These are phyloP conservation scores for Serpula lacrymans DNA, from an alignment of 768 basidiomycete genomes.

Conservation along the genomic window DNA sequence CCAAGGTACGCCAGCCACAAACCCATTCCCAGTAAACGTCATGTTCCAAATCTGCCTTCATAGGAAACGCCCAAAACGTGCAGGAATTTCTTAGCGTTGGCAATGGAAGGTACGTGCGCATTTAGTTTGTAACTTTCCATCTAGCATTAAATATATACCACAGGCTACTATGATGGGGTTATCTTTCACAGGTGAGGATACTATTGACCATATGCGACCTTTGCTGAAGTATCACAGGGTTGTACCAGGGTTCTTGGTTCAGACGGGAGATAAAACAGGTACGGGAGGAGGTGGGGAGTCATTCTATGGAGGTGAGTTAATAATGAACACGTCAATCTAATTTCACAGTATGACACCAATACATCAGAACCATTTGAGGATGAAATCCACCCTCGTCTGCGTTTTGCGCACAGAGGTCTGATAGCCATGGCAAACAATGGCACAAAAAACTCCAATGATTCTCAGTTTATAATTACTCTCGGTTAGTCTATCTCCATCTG, in stretches of 20 bases:
- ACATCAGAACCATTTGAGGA: slow-evolving; percentile 84
- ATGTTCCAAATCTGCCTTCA: background rate
- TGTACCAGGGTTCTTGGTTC: slow-evolving; percentile 88
- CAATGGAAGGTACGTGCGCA: slow-evolving; percentile 76
- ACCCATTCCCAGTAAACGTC: background rate
- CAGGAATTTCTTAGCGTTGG: slow-evolving; percentile 83
- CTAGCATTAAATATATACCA: background rate
- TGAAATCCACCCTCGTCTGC: slow-evolving; percentile 89
- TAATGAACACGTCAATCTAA: background rate
- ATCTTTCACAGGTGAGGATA: slow-evolving; percentile 82
- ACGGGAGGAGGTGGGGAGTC: slow-evolving; percentile 93
- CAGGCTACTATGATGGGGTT: slow-evolving; percentile 95
- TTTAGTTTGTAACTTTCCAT: background rate
- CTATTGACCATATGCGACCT: background rate
- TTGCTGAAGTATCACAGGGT: slow-evolving; percentile 42
- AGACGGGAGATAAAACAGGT: slow-evolving; percentile 91
- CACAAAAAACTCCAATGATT: slow-evolving; percentile 83
- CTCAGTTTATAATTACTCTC: slow-evolving; percentile 94
- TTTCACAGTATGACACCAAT: background rate
- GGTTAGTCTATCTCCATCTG: slow-evolving; percentile 40
- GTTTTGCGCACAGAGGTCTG: slow-evolving; percentile 85
- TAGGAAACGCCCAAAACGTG: slow-evolving; percentile 95
- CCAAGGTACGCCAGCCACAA: slow-evolving; percentile 58
- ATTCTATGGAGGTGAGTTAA: slow-evolving; percentile 78
- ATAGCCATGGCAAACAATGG: slow-evolving; percentile 95